Conservation (phyloP, 2,329 filamentous ascomycete genomes). For the Hypoxylon sp. region DNA sequence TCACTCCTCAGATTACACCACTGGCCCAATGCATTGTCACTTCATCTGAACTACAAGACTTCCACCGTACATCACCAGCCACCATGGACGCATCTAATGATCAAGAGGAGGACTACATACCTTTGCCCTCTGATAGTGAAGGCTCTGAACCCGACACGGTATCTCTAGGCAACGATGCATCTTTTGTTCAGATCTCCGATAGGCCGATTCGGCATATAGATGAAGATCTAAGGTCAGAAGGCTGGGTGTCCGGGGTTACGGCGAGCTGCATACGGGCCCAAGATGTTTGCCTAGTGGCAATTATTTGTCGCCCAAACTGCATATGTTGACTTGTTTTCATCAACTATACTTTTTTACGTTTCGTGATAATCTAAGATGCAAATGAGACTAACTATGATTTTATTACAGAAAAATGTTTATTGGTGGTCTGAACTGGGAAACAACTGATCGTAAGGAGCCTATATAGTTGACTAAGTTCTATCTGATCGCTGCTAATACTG, state of each 20-base stretch:
- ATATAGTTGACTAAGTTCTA: conserved; percentile 2
- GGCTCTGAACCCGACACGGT: conserved; percentile 30
- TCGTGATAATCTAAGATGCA: conserved; percentile 31
- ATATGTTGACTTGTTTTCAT: conserved; percentile 34
- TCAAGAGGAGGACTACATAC: conserved; percentile 44
- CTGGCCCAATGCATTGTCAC: conserved; percentile 47
- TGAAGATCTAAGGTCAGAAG: conserved; percentile 40
- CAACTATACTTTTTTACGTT: conserved; percentile 25
- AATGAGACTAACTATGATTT: conserved; percentile 47
- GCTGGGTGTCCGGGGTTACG: conserved; percentile 39
- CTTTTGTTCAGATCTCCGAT: conserved; percentile 31
- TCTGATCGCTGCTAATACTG: conserved; percentile 41
- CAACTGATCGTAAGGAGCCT: conserved; percentile 86
- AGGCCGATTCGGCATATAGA: conserved; percentile 44
- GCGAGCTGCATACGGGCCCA: conserved; percentile 30
- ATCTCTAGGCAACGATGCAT: conserved; percentile 37
- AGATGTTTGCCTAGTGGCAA: conserved; percentile 46
- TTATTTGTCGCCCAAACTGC: conserved; percentile 31
- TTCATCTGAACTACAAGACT: conserved; percentile 46
- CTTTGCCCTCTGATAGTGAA: conserved; percentile 41
- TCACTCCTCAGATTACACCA: conserved; percentile 44
- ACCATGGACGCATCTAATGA: conserved; percentile 36
- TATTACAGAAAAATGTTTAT: conserved; percentile 97
- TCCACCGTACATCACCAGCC: conserved; percentile 38
- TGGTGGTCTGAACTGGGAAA: conserved; percentile 98